These are phyloP conservation scores for Conidiobolus incongruus DNA, from an alignment of 371 early-diverging fungal species.

Conservation along the genomic window DNA sequence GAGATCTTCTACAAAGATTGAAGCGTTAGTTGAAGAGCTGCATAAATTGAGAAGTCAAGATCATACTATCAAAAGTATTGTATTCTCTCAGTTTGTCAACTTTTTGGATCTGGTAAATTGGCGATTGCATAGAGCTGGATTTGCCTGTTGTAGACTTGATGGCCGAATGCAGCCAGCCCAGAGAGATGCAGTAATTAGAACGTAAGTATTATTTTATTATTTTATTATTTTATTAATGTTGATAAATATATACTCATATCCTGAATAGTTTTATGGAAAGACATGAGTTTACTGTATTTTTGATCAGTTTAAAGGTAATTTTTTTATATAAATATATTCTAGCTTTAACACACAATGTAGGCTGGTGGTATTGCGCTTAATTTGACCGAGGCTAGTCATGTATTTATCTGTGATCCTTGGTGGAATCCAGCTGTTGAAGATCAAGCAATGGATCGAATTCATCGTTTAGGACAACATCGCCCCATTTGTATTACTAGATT, in stretches of 20 bases:
- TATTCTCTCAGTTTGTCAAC: conserved; percentile 81
- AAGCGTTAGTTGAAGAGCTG: conserved; percentile 81
- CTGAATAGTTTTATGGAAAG: conserved; percentile 50
- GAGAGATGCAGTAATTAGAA: conserved; percentile 49
- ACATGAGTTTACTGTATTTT: conserved; percentile 64
- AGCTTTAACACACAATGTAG: conserved; percentile 13
- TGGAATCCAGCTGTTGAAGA: conserved; percentile 68
- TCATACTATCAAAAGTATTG: conserved; percentile 57
- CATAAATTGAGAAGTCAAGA: conserved; percentile 48
- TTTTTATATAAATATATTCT: not conserved
- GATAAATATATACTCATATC: conserved; percentile 1
- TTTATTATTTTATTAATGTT: not conserved
- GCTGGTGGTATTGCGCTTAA: conserved; percentile 96
- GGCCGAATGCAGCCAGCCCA: conserved; percentile 78
- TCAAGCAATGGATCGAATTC: conserved; percentile 82
- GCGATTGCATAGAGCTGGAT: conserved; percentile 85
- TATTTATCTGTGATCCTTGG: conserved; percentile 80
- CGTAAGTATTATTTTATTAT: conserved; percentile 9
- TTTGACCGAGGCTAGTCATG: conserved; percentile 80
- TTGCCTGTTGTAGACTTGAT: conserved; percentile 78
- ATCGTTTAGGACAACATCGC: conserved; percentile 70
- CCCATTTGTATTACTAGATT: conserved; percentile 74
- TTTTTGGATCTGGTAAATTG: conserved; percentile 86
- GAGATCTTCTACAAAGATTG: conserved; percentile 74
- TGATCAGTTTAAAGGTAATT: conserved; percentile 47